Conservation (phyloP, 2,329 filamentous ascomycete species). For the Aureobasidium leucospermi region DNA sequence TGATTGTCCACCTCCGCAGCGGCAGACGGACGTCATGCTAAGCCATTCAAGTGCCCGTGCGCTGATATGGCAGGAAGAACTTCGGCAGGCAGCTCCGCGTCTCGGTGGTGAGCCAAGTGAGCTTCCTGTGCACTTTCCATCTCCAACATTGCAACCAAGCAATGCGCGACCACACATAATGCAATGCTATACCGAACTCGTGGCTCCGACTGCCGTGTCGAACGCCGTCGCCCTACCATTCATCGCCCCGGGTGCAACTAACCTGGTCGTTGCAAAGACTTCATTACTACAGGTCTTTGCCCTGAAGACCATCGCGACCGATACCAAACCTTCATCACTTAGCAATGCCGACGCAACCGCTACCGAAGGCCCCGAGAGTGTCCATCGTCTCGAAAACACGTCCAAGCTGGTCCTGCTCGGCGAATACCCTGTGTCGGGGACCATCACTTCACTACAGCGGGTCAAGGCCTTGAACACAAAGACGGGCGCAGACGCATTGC, state of each 20-base stretch:
- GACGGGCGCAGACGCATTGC: slow-evolving; percentile 73
- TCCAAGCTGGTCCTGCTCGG: slow-evolving; percentile 77
- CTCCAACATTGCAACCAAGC: neutral
- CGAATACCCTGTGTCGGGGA: slow-evolving; percentile 78
- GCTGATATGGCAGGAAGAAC: neutral
- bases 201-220: slow-evolving; percentile 88
- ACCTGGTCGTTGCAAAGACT: slow-evolving; percentile 85
- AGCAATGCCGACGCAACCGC: slow-evolving; percentile 13
- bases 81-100: neutral
- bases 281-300: slow-evolving; percentile 89
- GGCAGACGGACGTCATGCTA: neutral
- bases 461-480: slow-evolving; percentile 66
- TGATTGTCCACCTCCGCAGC: slow-evolving; percentile 1
- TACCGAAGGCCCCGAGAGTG: slow-evolving; percentile 1
- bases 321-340: slow-evolving; percentile 34
- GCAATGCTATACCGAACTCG: slow-evolving; percentile 97
- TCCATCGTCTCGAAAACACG: slow-evolving; percentile 29
- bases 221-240: slow-evolving; percentile 78
- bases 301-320: slow-evolving; percentile 58
- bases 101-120: neutral
- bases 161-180: slow-evolving; percentile 41
- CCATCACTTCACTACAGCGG: slow-evolving; percentile 72
- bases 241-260: slow-evolving; percentile 64
- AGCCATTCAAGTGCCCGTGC: neutral
- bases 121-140: neutral